phyloP scores from a whole-genome alignment of 1,284 basidiomycete genomes.

The Ceratobasidium sp. region DNA sequence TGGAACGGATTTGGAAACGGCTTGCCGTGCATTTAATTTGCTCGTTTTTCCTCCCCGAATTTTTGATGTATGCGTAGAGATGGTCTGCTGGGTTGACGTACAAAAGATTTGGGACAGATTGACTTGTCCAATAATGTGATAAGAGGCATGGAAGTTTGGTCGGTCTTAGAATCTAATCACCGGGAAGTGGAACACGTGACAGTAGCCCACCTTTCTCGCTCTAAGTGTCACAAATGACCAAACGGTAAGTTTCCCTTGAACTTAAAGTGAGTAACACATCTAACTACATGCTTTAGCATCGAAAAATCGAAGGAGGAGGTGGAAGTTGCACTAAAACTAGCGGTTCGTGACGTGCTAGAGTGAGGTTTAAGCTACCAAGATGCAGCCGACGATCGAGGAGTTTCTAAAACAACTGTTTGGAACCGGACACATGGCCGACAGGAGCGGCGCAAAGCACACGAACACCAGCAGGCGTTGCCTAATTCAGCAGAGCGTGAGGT shows the following conservation, averaged over 20 bases:
- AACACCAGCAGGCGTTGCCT: not conserved
- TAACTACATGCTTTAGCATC: not conserved
- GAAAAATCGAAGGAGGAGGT: no score
- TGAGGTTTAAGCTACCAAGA: not conserved
- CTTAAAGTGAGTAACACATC: not conserved
- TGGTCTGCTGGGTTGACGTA: not conserved
- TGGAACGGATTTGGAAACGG: not conserved
- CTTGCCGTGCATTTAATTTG: no score
- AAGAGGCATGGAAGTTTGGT: not conserved
- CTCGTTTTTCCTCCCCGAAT: not conserved
- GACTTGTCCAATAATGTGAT: not conserved
- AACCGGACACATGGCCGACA: not conserved
- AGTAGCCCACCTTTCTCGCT: not conserved
- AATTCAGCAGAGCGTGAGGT: not conserved
- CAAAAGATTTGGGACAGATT: not conserved
- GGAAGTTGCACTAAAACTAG: no score
- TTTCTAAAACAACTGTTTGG: not conserved
- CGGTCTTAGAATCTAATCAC: not conserved
- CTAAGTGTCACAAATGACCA: not conserved
- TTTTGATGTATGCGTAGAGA: not conserved
- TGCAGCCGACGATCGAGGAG: not conserved
- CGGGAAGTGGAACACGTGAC: slow-evolving; percentile 15
- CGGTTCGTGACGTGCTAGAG: no score
- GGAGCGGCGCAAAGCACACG: not conserved
- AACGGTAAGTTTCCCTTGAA: not conserved